A percentile compares a stretch with the other conserved stretches of the same genome.
Conservation (phyloP, 1,284 basidiomycete species). For the Tilletia setariae region DNA sequence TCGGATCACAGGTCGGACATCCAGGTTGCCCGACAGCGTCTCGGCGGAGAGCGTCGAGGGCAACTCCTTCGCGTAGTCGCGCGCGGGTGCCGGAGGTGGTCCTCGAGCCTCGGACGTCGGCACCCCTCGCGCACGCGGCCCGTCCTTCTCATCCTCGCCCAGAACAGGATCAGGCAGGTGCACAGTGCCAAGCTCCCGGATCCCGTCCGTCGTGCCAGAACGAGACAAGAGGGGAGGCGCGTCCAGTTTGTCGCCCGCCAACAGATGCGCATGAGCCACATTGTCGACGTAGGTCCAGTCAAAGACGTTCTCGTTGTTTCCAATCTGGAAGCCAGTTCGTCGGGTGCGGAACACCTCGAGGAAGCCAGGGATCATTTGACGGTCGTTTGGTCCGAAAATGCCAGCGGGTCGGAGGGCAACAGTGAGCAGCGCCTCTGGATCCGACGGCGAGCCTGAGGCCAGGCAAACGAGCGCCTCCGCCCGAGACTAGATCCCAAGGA, state of each 20-base stretch:
- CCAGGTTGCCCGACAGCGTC: slow-evolving; percentile 61
- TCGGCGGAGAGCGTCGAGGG: slow-evolving; percentile 60
- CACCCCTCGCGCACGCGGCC: slow-evolving; percentile 29
- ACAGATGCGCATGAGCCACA: slow-evolving; percentile 87
- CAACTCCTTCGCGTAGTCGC: slow-evolving; percentile 43
- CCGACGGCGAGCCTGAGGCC: slow-evolving; percentile 62
- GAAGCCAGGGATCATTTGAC: slow-evolving; percentile 78
- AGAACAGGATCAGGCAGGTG: slow-evolving; percentile 32
- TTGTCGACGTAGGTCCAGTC: slow-evolving; percentile 99
- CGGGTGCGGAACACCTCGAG: slow-evolving; percentile 71
- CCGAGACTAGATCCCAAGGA: slow-evolving; percentile 59
- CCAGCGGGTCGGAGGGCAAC: slow-evolving; percentile 90
- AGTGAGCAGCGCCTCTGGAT: slow-evolving; percentile 69
- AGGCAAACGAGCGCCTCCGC: slow-evolving; percentile 72
- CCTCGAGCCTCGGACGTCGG: slow-evolving; percentile 41
- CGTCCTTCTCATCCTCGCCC: slow-evolving; percentile 29
- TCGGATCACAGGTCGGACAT: slow-evolving; percentile 65
- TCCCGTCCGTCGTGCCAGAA: slow-evolving; percentile 7
- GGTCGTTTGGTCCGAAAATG: slow-evolving; percentile 93
- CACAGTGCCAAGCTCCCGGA: slow-evolving; percentile 52
- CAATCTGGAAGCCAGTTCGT: slow-evolving; percentile 92
- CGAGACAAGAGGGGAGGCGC: slow-evolving; percentile 43
- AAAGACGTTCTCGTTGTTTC: slow-evolving; percentile 86
- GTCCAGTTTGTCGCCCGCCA: slow-evolving; percentile 81
- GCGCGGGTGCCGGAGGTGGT: slow-evolving; percentile 40